These are phyloP conservation scores for Aspergillus ibericus DNA, from an alignment of 2,329 filamentous ascomycete genomes.

Conservation along the genomic window DNA sequence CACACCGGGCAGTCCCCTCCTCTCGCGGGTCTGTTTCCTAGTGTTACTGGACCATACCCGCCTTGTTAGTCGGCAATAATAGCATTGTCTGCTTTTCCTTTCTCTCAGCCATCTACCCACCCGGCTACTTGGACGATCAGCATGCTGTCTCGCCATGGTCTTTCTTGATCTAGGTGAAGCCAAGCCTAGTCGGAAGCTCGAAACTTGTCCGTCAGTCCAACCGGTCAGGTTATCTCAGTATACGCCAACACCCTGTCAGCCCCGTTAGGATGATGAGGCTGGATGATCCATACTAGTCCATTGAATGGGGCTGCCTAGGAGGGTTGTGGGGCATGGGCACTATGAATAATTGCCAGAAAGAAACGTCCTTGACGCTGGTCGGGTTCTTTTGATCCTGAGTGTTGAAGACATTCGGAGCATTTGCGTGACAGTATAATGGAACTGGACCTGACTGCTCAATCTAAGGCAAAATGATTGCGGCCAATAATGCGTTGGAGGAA, in stretches of 20 bases:
- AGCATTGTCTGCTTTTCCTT: neutral
- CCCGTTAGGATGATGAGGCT: neutral
- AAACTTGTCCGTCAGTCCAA: neutral
- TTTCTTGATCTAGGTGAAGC: neutral
- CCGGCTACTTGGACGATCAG: neutral
- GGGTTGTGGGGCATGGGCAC: neutral
- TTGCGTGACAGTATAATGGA: neutral
- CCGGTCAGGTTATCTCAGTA: neutral
- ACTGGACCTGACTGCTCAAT: neutral
- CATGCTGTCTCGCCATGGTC: neutral
- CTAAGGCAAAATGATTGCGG: neutral
- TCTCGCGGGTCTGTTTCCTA: neutral
- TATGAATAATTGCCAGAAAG: neutral
- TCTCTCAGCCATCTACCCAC: neutral
- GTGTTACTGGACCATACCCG: neutral
- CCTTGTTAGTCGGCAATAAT: neutral
- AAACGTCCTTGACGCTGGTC: neutral
- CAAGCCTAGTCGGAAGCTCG: neutral
- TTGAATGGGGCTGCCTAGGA: neutral
- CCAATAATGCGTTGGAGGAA: neutral
- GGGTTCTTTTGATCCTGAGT: neutral
- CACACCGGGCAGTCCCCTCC: neutral
- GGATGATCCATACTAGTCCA: neutral
- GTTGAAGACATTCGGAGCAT: neutral
- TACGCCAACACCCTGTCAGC: neutral